A percentile compares a stretch with the other conserved stretches of the same genome.
These are phyloP conservation scores for Plasmodium coatneyi DNA, from an alignment of 169 alveolate species.

Conservation along the genomic window DNA sequence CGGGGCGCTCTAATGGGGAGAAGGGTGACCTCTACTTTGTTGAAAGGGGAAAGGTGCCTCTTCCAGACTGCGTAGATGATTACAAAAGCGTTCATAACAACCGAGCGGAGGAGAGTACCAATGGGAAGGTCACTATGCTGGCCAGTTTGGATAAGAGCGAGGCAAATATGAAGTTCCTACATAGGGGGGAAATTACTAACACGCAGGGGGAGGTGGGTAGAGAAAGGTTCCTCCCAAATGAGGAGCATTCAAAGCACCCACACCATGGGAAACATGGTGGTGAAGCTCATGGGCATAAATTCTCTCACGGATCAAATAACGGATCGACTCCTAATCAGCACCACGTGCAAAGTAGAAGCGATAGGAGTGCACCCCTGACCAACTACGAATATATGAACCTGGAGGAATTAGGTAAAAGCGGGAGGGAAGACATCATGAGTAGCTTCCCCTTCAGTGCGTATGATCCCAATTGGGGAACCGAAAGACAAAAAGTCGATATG, in stretches of 20 bases:
- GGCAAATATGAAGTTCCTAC: not conserved
- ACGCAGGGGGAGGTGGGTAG: not conserved
- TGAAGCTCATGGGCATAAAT: not conserved
- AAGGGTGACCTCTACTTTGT: not conserved
- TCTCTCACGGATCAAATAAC: not conserved
- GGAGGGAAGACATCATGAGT: not conserved
- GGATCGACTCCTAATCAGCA: not conserved
- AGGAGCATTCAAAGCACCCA: not conserved
- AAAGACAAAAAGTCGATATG: not conserved
- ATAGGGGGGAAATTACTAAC: not conserved
- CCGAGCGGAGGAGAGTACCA: not conserved
- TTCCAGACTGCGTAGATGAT: not conserved
- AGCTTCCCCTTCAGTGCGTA: not conserved
- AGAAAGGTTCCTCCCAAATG: not conserved
- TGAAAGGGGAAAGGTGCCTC: not conserved
- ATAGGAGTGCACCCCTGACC: not conserved
- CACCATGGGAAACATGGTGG: not conserved
- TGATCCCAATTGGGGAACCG: not conserved
- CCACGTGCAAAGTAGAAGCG: not conserved
- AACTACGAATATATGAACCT: not conserved
- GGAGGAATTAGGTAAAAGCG: not conserved
- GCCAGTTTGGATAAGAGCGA: not conserved
- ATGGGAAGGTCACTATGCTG: not conserved
- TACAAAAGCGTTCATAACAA: not conserved
- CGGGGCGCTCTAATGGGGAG: not conserved